These are phyloP conservation scores for Penicillium odoratum DNA, from an alignment of 495 filamentous ascomycete genomes.

Conservation along the genomic window DNA sequence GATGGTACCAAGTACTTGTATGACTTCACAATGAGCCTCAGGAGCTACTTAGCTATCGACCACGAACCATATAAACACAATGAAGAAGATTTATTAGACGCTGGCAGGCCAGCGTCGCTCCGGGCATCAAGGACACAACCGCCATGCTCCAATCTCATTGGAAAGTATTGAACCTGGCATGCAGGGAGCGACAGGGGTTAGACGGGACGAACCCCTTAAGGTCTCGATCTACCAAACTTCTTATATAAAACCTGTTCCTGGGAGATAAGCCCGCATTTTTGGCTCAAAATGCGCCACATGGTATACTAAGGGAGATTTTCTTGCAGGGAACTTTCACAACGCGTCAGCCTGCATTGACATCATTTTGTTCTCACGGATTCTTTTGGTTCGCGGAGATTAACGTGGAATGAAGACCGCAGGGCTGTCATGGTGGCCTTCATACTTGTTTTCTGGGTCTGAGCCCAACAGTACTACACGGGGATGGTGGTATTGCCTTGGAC, in stretches of 20 bases:
- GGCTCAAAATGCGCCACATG: background rate
- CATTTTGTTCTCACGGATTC: slow-evolving; percentile 11
- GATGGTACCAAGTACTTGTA: no score
- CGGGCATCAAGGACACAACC: background rate
- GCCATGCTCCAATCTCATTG: background rate
- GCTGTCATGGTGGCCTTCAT: background rate
- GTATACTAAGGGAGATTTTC: background rate
- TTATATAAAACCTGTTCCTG: slow-evolving; percentile 1
- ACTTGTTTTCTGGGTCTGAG: background rate
- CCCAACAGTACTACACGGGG: background rate
- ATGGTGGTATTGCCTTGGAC: background rate
- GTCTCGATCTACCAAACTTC: background rate
- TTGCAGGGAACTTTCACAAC: background rate
- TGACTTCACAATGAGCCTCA: background rate
- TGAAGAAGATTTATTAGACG: background rate
- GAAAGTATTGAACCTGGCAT: slow-evolving; percentile 4
- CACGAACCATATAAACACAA: background rate
- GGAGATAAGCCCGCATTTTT: background rate
- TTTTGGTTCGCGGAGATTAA: slow-evolving; percentile 13
- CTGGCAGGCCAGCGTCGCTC: background rate
- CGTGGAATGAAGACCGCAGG: slow-evolving; percentile 9
- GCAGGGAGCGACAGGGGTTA: slow-evolving; percentile 14
- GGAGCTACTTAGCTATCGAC: background rate
- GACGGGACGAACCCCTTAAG: background rate
- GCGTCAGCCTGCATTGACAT: slow-evolving; percentile 5